Evolutionary conservation across 2,329 filamentous ascomycete genomes (phyloP).

Genomic region (Alternaria conjuncta): DNA sequence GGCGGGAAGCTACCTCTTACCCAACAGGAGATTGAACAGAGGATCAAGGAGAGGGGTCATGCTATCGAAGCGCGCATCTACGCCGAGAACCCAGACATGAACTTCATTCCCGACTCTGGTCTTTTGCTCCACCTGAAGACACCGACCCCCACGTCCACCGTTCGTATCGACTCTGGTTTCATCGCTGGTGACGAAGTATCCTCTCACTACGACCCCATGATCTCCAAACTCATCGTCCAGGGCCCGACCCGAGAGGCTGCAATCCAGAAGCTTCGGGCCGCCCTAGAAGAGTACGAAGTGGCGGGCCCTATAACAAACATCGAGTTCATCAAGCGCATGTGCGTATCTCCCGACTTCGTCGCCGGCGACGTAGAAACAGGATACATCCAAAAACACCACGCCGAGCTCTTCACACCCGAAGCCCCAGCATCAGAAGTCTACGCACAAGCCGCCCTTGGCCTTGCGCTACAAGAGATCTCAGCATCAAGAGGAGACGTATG

Average conservation of each 20-base stretch:
- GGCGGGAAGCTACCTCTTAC: slow-evolving; percentile 70
- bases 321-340: slow-evolving; percentile 91
- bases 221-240: slow-evolving; percentile 93
- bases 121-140: slow-evolving; percentile 82
- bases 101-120: slow-evolving; percentile 94
- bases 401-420: slow-evolving; percentile 74
- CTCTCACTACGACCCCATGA: slow-evolving; percentile 97
- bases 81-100: slow-evolving; percentile 88
- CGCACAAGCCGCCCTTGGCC: slow-evolving; percentile 83
- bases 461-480: slow-evolving; percentile 60
- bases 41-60: slow-evolving; percentile 78
- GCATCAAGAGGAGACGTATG: slow-evolving; percentile 47
- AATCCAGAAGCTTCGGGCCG: slow-evolving; percentile 79
- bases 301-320: slow-evolving; percentile 95
- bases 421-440: slow-evolving; percentile 74
- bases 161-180: slow-evolving; percentile 94
- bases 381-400: slow-evolving; percentile 88
- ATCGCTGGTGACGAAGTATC: slow-evolving; percentile 90
- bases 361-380: slow-evolving; percentile 91
- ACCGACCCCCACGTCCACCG: slow-evolving; percentile 70
- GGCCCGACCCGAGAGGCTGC: slow-evolving; percentile 79
- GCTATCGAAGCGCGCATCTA: slow-evolving; percentile 97
- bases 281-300: slow-evolving; percentile 87
- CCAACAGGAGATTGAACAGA: slow-evolving; percentile 68
- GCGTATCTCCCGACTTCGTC: slow-evolving; percentile 80